Evolutionary conservation across 2,329 filamentous ascomycete genomes (phyloP), one percentile per base, ranked within the genome.

Genomic region (Cladosporium colombiae): DNA sequence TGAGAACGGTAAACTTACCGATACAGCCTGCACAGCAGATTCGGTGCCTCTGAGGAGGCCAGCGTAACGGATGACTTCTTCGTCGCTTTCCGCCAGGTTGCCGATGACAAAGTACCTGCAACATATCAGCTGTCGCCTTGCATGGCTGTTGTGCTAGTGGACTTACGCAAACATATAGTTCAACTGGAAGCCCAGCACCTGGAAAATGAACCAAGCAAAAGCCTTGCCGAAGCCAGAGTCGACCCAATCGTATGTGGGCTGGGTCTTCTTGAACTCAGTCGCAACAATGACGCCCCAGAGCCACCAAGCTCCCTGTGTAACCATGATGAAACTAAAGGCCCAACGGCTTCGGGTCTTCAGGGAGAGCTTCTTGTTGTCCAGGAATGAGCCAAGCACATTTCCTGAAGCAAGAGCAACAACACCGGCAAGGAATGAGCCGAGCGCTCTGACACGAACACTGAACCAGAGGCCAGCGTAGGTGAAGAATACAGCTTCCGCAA

Each of bases 11-110:
- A 10, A 59, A 77, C 80, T 70, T 72, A 82, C 81, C 71, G 88
- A 90, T 18, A 92, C 78, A 7, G 89, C 89, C 74, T 92, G 90
- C 79, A 88, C 89, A 0, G 88, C 90, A 1, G 88, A 91, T 76
- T 92, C 89, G 0, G 88, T 90, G 0, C 88, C 90, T 64, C 89
- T 82, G 2, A 92, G 79, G 14, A 92, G 76, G 0, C 88, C 89
- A 0, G 89, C 85, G 71, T 89, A 88, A 0, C 89, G 84, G 52
- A 92, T 85, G 1, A 91, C 84, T 69, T 92, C 86, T 27, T 83
- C 82, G 60, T 90, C 82, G 6, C 82, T 80, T 5, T 81, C 76
- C 1, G 90, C 88, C 2, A 92, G 74, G 70, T 91, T 88, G 4
- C 86, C 84, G 11, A 92, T 85, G 66, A 92, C 80, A 71, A 92